Evolutionary conservation across 2,329 filamentous ascomycete genomes (phyloP), one percentile per base, ranked within the genome.

Genomic region (Scolecobasidium constrictum): DNA sequence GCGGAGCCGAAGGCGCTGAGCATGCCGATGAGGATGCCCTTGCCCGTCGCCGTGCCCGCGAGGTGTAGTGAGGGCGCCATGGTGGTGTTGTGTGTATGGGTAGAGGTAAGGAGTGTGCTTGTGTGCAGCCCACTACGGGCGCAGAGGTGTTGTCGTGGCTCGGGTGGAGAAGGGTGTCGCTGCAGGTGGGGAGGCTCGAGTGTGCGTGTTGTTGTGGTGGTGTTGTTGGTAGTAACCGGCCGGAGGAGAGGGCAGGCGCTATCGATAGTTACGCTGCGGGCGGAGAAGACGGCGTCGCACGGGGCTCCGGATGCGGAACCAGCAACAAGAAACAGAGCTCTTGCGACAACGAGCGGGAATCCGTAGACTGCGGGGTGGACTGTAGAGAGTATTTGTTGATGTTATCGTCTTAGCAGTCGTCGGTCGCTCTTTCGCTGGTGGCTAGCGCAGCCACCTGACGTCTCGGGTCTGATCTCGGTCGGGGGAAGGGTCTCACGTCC

Each of bases 1-100:
- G 90, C 90, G 31, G 88, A 94, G 48, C 87, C 90, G 63, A 96
- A 90, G 12, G 90, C 93, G 31, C 88, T 94, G 48, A 95, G 73
- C 57, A 98, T 79, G 52, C 90, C 92, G 60, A 98, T 96, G 62
- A 96, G 74, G 55, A 96, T 85, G 61, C 90, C 90, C 58, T 77
- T 79, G 46, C 76, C 77, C 42, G 76, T 77, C 9, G 20, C 17
- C 15, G 38, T 11, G 7, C 26, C 38, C 19, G 13, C 26, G 3
- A 5, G 16, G 3, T 41, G 22, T 41, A 41, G 16, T 34, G 38
- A 34, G 22, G 38, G 38, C 15, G 38, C 22, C 38, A 41, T 41
- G 38, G 4, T 21, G 16, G 38, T 26, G 16, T 11, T 12, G 20
- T 26, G 22, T 20, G 38, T n/a, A 7, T 31, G 26, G 26, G 26